phyloP scores from a whole-genome alignment of 208 protist genomes.

The Wallacemonas sp. region DNA sequence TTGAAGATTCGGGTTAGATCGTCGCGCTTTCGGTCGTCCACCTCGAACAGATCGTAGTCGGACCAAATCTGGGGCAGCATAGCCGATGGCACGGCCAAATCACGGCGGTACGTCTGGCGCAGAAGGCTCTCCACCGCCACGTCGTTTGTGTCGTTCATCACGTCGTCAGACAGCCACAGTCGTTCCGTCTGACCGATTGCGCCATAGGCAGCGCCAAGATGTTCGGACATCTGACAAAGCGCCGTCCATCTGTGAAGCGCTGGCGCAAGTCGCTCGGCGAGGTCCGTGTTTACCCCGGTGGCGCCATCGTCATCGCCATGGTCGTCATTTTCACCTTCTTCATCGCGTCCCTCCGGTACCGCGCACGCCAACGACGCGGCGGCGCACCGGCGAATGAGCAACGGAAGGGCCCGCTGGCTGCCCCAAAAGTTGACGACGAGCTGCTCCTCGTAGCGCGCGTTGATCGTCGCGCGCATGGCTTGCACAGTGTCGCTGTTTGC shows the following conservation, averaged over 20 bases:
- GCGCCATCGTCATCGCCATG: not conserved
- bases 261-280: not conserved
- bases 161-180: slow-evolving; percentile 46
- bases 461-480: not conserved
- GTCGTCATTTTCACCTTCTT: not conserved
- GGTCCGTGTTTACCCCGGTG: not conserved
- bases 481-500: not conserved
- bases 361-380: not conserved
- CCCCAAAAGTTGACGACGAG: slow-evolving; percentile 1
- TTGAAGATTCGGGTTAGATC: slow-evolving; percentile 33
- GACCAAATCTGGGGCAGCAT: slow-evolving; percentile 25
- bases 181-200: slow-evolving; percentile 51
- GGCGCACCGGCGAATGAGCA: not conserved
- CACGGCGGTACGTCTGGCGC: slow-evolving; percentile 71
- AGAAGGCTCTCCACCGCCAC: slow-evolving; percentile 46
- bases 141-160: slow-evolving; percentile 22
- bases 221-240: slow-evolving; percentile 43
- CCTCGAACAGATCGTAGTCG: slow-evolving; percentile 67
- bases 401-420: not conserved
- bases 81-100: slow-evolving; percentile 45
- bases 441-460: not conserved
- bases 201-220: slow-evolving; percentile 49
- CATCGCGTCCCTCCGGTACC: not conserved
- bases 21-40: slow-evolving; percentile 56
- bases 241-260: slow-evolving; percentile 49